phyloP scores from a whole-genome alignment of 116 monocot species.

The Zostera marina region DNA sequence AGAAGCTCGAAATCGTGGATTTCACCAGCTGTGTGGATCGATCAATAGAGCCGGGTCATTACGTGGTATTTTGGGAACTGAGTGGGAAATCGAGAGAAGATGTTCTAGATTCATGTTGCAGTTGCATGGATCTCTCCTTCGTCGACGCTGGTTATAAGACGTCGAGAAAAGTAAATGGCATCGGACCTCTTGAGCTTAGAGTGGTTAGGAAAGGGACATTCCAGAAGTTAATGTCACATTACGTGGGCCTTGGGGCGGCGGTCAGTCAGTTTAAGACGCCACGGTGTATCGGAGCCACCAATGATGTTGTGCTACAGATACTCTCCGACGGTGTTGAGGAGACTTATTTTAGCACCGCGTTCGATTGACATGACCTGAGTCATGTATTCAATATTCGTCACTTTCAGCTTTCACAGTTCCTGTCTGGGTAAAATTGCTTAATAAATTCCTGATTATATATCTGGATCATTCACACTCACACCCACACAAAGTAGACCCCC shows the following conservation, averaged over 20 bases:
- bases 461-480: too few relatives aligned
- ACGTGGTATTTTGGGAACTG: slow-evolving; percentile 91
- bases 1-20: slow-evolving; percentile 85
- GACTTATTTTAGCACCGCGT: slow-evolving; percentile 17
- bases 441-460: too few relatives aligned
- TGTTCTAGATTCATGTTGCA: slow-evolving; percentile 41
- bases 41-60: slow-evolving; percentile 66
- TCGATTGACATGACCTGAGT: slow-evolving; percentile 8
- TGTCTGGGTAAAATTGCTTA: too few relatives aligned
- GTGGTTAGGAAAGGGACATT: slow-evolving; percentile 47
- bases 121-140: slow-evolving; percentile 48
- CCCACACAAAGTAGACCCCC: too few relatives aligned
- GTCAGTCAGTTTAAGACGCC: slow-evolving; percentile 69
- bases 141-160: slow-evolving; percentile 40
- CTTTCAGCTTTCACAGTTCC: too few relatives aligned
- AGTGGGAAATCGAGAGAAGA: slow-evolving; percentile 34
- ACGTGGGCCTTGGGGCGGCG: slow-evolving; percentile 26
- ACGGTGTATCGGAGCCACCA: slow-evolving; percentile 14
- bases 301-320: slow-evolving; percentile 16
- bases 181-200: slow-evolving; percentile 52
- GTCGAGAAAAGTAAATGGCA: slow-evolving; percentile 28
- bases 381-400: too few relatives aligned
- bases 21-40: slow-evolving; percentile 76
- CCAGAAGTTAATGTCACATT: slow-evolving; percentile 37
- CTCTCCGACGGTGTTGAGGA: slow-evolving; percentile 10